Base-by-base conservation (phyloP, 495 filamentous ascomycete genomes). In the Polyplosphaeria fusca region DNA sequence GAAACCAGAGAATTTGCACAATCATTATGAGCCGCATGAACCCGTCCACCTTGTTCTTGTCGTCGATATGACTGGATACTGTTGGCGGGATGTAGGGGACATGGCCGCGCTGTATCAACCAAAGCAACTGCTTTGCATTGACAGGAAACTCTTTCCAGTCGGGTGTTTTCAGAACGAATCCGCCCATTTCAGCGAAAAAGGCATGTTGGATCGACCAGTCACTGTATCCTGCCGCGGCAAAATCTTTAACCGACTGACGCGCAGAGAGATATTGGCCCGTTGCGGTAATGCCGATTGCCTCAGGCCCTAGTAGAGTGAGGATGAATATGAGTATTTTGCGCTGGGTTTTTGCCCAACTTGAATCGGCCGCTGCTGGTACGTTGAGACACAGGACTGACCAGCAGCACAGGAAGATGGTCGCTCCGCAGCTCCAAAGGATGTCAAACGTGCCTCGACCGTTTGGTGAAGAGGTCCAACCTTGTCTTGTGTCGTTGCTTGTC, bases 151-250 rank as follows among this genome's bases (percentile, higher is more conserved):
- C 43, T 14, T 42, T 26, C 41, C 47, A 40, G 23, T 66, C 63
- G 2, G 24, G 41, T 1, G 62, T 18, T 25, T 66, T 44, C 11
- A 71, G 50, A 11, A 60, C 16, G 40, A 73, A 42, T 0, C 66
- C 71, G 7, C 71, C 71, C 66, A 70, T 71, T 20, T 74, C 61
- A 4, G 71, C 71, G 45, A 67, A 73, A 50, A 73, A 73, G 0
- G 52, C 67, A 43, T 72, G 69, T 0, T 61, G 58, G 38, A 70
- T 58, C 1, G 66, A 70, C 68, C 66, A 73, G 7, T 35, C 30
- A n/a, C 30, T 35, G 30, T n/a, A 35, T n/a, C n/a, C n/a, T 35
- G 30, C 30, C 30, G 30, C 30, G 7, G 7, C n/a, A 26, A 58
- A 58, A 2, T 65, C 65, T 35, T 62, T 50, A 12, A 71, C 48